Conservation (phyloP, 768 basidiomycete species). For the Pisolithus orientalis region DNA sequence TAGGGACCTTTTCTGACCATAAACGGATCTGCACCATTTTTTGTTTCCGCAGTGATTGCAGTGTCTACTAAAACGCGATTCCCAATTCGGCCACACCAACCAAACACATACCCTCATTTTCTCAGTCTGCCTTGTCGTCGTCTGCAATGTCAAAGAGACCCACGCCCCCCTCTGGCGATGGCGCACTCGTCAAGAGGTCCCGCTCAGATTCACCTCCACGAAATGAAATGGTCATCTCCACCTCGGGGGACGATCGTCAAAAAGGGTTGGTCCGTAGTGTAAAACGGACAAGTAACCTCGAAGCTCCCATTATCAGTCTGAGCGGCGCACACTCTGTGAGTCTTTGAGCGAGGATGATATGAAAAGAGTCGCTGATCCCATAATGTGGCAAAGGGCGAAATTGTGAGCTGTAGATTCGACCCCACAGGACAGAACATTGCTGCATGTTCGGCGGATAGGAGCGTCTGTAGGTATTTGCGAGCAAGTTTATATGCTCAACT, state of each 20-base stretch:
- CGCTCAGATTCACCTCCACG: slow-evolving; percentile 45
- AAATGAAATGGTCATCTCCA: slow-evolving; percentile 75
- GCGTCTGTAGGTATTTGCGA: slow-evolving; percentile 63
- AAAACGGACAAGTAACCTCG: slow-evolving; percentile 86
- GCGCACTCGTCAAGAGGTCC: slow-evolving; percentile 57
- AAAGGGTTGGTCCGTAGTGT: slow-evolving; percentile 81
- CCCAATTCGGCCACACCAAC: not conserved
- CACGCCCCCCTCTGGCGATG: slow-evolving; percentile 47
- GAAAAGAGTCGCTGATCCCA: not conserved
- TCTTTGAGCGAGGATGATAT: slow-evolving; percentile 1
- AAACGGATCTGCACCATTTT: too few relatives aligned
- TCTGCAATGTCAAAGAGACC: slow-evolving; percentile 66
- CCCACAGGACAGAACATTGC: slow-evolving; percentile 92
- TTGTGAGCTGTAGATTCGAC: slow-evolving; percentile 88
- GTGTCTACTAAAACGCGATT: too few relatives aligned
- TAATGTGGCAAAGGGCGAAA: slow-evolving; percentile 55
- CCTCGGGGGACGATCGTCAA: slow-evolving; percentile 61
- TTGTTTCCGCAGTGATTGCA: slow-evolving; percentile 6
- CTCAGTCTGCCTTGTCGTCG: not conserved
- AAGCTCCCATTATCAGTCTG: slow-evolving; percentile 91
- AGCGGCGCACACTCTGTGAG: slow-evolving; percentile 81
- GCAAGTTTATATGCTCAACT: slow-evolving; percentile 2
- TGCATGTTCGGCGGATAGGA: slow-evolving; percentile 84
- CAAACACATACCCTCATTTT: not conserved
- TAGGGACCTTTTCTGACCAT: too few relatives aligned